Base-by-base conservation (phyloP, 331 rosid species). In the Telfairia occidentalis region DNA sequence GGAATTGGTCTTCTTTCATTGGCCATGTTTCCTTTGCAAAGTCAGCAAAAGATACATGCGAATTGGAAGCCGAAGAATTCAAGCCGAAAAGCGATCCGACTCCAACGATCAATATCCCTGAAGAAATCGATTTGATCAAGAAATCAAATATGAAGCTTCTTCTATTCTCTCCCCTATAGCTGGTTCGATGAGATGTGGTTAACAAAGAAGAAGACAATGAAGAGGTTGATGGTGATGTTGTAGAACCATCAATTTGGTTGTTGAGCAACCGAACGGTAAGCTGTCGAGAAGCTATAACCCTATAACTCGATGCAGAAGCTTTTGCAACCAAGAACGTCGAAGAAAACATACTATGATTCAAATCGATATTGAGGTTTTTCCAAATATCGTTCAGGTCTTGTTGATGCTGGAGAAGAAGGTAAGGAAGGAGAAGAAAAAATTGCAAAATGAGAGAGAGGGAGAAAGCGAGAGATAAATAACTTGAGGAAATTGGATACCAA, bases 331-430 rank as follows among this genome's bases (percentile, higher is more conserved):
- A 55, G 35, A 81, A 58, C 23, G 78, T 82, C 78, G 77, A 75
- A 63, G 90, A 84, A 88, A 85, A 89, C 96, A 88, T 92, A 38
- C 49, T 86, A 69, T 73, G 78, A 71, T 79, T 76, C 38, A 50
- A 18, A 50, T 63, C 12, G 38, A 54, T 38, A 11, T 55, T 5
- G 8, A 13, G 8, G 43, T 38, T 55, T 9, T 13, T 48, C 24
- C 28, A 48, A 11, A 16, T 64, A 21, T 6, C 18, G 32, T 60
- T 6, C 48, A 48, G 50, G 9, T 32, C 42, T 38, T 24, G 0
- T 23, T 23, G n/a, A n/a, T n/a, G n/a, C n/a, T n/a, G 9, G 23
- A 50, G 52, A 38, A 54, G 38, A 26, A 8, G 35, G 11, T 29
- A 53, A 60, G 13, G n/a, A 7, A 48, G 57, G 35, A 19, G 13